These are phyloP conservation scores for Yarrowia deformans DNA, from an alignment of 805 yeast species.

Conservation along the genomic window DNA sequence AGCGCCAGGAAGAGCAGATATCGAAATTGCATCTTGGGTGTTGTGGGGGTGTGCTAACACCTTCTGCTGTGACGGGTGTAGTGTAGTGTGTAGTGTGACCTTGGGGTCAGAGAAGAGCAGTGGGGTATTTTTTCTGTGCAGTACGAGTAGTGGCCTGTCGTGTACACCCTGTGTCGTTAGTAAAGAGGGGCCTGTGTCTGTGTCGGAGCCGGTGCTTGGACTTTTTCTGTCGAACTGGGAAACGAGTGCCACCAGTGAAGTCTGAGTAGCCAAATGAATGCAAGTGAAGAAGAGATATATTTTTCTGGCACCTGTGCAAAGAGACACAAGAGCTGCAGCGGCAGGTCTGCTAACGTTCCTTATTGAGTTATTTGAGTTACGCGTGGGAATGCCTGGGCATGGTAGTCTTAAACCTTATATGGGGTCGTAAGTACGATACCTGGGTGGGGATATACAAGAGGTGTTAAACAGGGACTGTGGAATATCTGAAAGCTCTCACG, in stretches of 20 bases:
- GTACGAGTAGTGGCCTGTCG: too few species aligned
- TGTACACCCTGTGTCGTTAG: conserved; percentile 11
- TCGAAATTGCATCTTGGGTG: conserved; percentile 26
- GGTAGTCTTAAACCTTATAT: conserved; percentile 8
- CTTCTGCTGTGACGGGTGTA: not conserved
- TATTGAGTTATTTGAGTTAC: conserved; percentile 29
- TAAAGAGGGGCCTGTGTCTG: not conserved
- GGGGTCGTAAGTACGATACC: not conserved
- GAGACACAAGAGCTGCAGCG: conserved; percentile 20
- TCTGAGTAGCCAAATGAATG: conserved; percentile 19
- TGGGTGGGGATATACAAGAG: not conserved
- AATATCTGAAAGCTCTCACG: too few species aligned
- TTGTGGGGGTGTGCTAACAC: conserved; percentile 1
- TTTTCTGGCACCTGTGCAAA: conserved; percentile 16
- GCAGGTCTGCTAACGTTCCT: conserved; percentile 5
- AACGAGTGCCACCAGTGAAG: conserved; percentile 25
- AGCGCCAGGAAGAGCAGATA: conserved; percentile 35
- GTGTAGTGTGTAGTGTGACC: not conserved
- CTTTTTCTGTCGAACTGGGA: conserved; percentile 1
- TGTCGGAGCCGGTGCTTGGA: not conserved
- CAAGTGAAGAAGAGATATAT: conserved; percentile 31
- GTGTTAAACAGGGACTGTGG: not conserved
- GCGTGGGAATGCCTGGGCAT: conserved; percentile 38
- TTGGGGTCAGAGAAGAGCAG: not conserved
- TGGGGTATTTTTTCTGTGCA: not conserved